phyloP scores from a whole-genome alignment of 805 yeast genomes.

The Candida quercuum region DNA sequence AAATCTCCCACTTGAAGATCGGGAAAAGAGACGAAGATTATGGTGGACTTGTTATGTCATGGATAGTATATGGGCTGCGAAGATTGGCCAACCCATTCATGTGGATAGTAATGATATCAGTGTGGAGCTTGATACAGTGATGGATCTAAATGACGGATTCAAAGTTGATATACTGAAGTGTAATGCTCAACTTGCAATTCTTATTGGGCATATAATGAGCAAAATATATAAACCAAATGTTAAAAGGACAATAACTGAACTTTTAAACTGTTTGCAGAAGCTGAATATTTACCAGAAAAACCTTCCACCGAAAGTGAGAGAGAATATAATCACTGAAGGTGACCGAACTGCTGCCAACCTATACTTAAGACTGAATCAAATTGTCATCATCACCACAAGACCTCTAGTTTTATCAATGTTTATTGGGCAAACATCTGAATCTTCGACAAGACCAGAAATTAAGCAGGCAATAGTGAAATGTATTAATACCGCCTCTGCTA shows the following conservation, averaged over 20 bases:
- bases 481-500: conserved; percentile 27
- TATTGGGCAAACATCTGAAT: conserved; percentile 22
- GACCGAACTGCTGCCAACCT: conserved; percentile 28
- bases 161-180: conserved; percentile 24
- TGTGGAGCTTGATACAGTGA: conserved; percentile 19
- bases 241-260: conserved; percentile 21
- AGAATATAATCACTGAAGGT: conserved; percentile 12
- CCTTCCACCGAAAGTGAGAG: conserved; percentile 16
- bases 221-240: conserved; percentile 27
- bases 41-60: conserved; percentile 37
- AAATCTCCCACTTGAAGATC: conserved; percentile 17
- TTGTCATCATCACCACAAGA: conserved; percentile 30
- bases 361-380: conserved; percentile 30
- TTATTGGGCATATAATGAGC: conserved; percentile 27
- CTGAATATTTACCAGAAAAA: conserved; percentile 21
- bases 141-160: conserved; percentile 26
- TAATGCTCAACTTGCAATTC: conserved; percentile 19
- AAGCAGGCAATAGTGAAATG: conserved; percentile 25
- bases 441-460: conserved; percentile 17
- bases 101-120: conserved; percentile 28
- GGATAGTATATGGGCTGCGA: conserved; percentile 33
- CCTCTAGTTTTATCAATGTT: conserved; percentile 31
- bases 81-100: conserved; percentile 31
- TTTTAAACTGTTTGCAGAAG: conserved; percentile 18
- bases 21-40: conserved; percentile 28